These are phyloP conservation scores for Axilococcus clingmanii DNA, from an alignment of 139 green algal species.

Conservation along the genomic window DNA sequence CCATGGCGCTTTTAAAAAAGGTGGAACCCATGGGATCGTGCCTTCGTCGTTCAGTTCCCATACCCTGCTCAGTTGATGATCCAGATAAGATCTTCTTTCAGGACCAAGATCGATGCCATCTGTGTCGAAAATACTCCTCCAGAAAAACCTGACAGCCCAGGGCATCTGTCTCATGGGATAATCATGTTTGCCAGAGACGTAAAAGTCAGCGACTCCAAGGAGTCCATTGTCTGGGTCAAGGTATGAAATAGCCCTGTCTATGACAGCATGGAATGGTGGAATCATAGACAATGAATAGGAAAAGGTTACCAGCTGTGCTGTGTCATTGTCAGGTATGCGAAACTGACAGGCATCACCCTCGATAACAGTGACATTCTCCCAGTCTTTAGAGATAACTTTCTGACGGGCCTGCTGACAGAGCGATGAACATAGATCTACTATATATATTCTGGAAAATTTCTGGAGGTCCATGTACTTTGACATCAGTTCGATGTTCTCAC, in stretches of 20 bases:
- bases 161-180: slow-evolving; percentile 83
- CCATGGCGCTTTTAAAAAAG: slow-evolving; percentile 80
- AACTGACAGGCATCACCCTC: slow-evolving; percentile 90
- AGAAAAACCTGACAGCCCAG: slow-evolving; percentile 87
- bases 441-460: slow-evolving; percentile 88
- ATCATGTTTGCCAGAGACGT: slow-evolving; percentile 82
- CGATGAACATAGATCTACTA: slow-evolving; percentile 89
- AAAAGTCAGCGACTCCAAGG: slow-evolving; percentile 93
- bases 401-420: slow-evolving; percentile 77
- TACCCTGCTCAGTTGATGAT: slow-evolving; percentile 76
- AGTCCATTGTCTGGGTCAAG: slow-evolving; percentile 66
- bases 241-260: slow-evolving; percentile 79
- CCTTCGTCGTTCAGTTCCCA: slow-evolving; percentile 86
- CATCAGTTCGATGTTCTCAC: slow-evolving; percentile 95
- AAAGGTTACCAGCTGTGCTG: slow-evolving; percentile 89
- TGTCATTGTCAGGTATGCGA: slow-evolving; percentile 36
- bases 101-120: slow-evolving; percentile 96
- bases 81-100: slow-evolving; percentile 85
- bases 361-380: slow-evolving; percentile 89
- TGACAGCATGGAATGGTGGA: slow-evolving; percentile 84
- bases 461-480: slow-evolving; percentile 75
- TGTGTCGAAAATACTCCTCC: slow-evolving; percentile 82
- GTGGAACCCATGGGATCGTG: slow-evolving; percentile 87
- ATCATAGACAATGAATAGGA: slow-evolving; percentile 99
- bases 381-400: slow-evolving; percentile 71